Conservation (phyloP, 208 protist genomes). For the Crithidia bombi region DNA sequence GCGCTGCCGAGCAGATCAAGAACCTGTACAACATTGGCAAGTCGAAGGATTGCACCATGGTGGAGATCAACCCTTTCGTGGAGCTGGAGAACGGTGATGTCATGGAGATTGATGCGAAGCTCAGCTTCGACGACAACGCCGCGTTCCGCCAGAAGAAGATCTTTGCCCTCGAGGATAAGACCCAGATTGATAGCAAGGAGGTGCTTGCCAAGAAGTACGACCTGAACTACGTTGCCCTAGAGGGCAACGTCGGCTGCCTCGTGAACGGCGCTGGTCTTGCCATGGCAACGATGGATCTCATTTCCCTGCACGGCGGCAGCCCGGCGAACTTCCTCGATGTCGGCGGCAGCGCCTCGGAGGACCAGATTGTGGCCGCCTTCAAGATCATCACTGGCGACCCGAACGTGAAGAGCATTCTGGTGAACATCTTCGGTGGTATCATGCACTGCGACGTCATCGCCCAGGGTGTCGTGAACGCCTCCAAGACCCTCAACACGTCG, state of each 20-base stretch:
- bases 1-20: conserved; percentile 94
- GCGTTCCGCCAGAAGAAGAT: conserved; percentile 97
- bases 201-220: conserved; percentile 96
- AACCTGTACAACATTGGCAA: conserved; percentile 98
- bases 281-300: conserved; percentile 99
- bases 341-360: conserved; percentile 93
- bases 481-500: conserved; percentile 82
- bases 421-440: conserved; percentile 99
- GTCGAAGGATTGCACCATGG: conserved; percentile 96
- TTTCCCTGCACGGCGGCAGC: conserved; percentile 97
- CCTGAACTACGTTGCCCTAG: conserved; percentile 99
- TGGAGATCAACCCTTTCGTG: conserved; percentile 99
- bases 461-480: conserved; percentile 95
- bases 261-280: conserved; percentile 99
- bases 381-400: conserved; percentile 97
- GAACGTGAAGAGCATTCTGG: conserved; percentile 96
- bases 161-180: conserved; percentile 94
- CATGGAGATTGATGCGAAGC: conserved; percentile 98
- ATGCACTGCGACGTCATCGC: conserved; percentile 99
- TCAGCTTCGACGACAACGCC: conserved; percentile 99
- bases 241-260: conserved; percentile 98
- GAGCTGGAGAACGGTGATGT: conserved; percentile 95
- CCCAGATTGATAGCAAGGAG: conserved; percentile 95
- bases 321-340: conserved; percentile 99
- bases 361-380: conserved; percentile 97